Conservation (phyloP, 257 asterid species). For the Solanum pennellii region DNA sequence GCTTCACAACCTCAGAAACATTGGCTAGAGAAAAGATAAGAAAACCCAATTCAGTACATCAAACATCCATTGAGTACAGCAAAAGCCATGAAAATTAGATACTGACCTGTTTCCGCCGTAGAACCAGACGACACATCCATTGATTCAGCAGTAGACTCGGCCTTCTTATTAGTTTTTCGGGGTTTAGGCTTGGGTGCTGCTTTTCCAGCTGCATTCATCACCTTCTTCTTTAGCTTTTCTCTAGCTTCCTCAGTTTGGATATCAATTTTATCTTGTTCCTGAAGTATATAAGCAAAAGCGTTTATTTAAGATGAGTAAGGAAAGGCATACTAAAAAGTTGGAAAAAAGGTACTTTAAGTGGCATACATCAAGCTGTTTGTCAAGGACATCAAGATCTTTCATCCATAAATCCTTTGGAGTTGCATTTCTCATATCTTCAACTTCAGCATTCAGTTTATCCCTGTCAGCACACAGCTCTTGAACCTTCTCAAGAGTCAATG, state of each 20-base stretch:
- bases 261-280: slow-evolving; percentile 49
- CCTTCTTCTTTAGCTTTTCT: slow-evolving; percentile 22
- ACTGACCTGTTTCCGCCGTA: slow-evolving; percentile 38
- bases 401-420: slow-evolving; percentile 62
- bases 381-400: slow-evolving; percentile 73
- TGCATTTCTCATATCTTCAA: slow-evolving; percentile 55
- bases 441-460: slow-evolving; percentile 46
- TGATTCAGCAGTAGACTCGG: slow-evolving; percentile 34
- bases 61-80: background rate
- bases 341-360: background rate
- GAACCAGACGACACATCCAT: slow-evolving; percentile 45
- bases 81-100: background rate
- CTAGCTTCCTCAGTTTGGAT: slow-evolving; percentile 23
- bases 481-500: slow-evolving; percentile 71
- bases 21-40: slow-evolving; percentile 17
- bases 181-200: slow-evolving; percentile 9
- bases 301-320: background rate
- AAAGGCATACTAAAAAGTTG: background rate
- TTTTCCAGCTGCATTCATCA: slow-evolving; percentile 13
- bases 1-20: slow-evolving; percentile 38
- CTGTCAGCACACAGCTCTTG: slow-evolving; percentile 63
- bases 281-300: background rate
- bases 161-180: slow-evolving; percentile 32
- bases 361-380: slow-evolving; percentile 50
- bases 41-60: background rate